Percentiles rank a stretch among this genome's conserved stretches.
Evolutionary conservation across 2,329 filamentous ascomycete species (phyloP).

Genomic region (Tolypocladium cylindrosporum): DNA sequence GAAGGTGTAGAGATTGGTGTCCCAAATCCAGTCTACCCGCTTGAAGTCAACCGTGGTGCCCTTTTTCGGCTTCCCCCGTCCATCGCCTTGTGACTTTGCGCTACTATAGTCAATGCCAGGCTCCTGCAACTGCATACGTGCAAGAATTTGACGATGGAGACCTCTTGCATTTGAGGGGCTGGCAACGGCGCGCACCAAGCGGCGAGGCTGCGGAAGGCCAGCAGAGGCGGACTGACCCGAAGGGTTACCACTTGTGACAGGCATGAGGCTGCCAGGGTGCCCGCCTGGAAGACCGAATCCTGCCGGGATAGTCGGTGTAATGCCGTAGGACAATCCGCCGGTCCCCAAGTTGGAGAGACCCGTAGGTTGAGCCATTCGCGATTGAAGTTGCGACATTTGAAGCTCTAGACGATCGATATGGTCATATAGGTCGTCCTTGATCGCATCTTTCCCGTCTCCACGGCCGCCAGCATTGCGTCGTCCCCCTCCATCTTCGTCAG

Average conservation of each 20-base stretch:
- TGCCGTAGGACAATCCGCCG: not conserved
- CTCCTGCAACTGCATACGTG: not conserved
- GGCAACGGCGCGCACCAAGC: not conserved
- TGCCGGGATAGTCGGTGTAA: not conserved
- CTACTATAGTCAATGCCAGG: not conserved
- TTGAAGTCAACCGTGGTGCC: slow-evolving; percentile 30
- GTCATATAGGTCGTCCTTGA: not conserved
- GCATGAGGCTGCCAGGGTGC: not conserved
- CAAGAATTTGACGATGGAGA: not conserved
- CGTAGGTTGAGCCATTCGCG: slow-evolving; percentile 7
- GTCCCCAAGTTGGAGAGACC: not conserved
- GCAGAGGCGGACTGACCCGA: not conserved
- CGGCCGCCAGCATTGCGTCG: not conserved
- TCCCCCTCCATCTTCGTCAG: slow-evolving; percentile 3
- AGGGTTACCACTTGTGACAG: not conserved
- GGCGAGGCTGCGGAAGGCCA: not conserved
- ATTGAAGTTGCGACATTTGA: slow-evolving; percentile 15
- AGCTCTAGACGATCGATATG: slow-evolving; percentile 20
- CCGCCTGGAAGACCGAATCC: not conserved
- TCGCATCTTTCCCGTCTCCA: slow-evolving; percentile 1
- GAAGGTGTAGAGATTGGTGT: slow-evolving; percentile 37
- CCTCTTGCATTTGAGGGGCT: not conserved
- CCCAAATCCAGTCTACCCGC: slow-evolving; percentile 46
- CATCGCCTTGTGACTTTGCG: not conserved
- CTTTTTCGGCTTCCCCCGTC: slow-evolving; percentile 12